These are phyloP conservation scores for Chlorella sp. DNA, from an alignment of 139 green algal genomes.

Conservation along the genomic window DNA sequence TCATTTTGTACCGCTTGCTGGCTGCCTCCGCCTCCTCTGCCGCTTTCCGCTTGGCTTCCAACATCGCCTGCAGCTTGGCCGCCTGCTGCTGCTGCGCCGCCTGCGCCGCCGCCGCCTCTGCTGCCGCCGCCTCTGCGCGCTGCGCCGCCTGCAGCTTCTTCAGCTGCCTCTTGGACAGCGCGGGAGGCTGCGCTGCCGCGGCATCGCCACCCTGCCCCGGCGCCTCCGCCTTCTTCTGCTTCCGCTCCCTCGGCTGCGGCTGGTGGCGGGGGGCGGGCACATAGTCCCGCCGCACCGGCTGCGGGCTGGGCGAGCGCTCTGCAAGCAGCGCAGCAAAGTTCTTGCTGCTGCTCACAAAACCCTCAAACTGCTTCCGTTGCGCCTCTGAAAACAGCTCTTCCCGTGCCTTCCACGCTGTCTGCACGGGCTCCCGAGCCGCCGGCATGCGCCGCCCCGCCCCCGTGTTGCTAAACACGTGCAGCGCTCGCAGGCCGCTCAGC, in stretches of 20 bases:
- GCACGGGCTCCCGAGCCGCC: conserved; percentile 33
- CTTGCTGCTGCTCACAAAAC: conserved; percentile 42
- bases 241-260: conserved; percentile 5
- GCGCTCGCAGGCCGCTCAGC: conserved; percentile 21
- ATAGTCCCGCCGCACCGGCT: conserved; percentile 7
- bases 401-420: conserved; percentile 1
- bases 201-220: background rate
- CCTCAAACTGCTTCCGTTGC: conserved; percentile 36
- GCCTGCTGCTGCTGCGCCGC: conserved; percentile 1
- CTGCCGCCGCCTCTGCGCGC: background rate
- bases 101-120: background rate
- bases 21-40: conserved; percentile 5
- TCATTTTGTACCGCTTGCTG: conserved; percentile 11
- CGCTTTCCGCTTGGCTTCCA: background rate
- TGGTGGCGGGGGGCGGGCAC: background rate
- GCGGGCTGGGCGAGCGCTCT: background rate
- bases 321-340: conserved; percentile 33
- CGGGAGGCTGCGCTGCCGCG: background rate
- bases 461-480: conserved; percentile 47
- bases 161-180: conserved; percentile 21
- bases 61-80: background rate
- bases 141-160: background rate
- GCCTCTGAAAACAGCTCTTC: conserved; percentile 29
- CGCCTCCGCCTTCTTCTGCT: background rate
- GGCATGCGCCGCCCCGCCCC: conserved; percentile 31